Base-by-base conservation (phyloP, 306 rosid genomes). In the Rubus idaeus region DNA sequence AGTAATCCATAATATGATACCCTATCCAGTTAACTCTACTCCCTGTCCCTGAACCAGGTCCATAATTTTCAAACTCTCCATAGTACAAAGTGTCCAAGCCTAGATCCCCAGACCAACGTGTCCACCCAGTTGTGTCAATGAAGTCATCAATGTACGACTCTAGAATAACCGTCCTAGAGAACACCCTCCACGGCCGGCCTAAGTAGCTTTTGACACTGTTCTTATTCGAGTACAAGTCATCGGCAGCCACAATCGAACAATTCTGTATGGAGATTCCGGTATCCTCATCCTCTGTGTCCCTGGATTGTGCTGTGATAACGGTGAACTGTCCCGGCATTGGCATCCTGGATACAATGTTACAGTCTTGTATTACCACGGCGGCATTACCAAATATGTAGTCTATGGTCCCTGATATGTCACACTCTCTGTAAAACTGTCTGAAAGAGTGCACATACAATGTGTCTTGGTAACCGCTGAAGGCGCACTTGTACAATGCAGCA, bases 351-450 rank as follows among this genome's bases (percentile, higher is more conserved):
- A 89, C 76, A 39, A 88, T 85, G 75, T 86, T 81, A 55, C 87
- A 86, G 17, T 80, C 89, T 35, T 92, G 97, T 39, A 92, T 71
- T 4, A 92, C 83, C 58, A 79, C 97, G 0, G 93, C 97, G 5
- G 97, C 97, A 65, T 92, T 92, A 0, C 97, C 97, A 77, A 87
- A 92, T 75, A 92, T 86, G 84, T 3, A 92, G 75, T 92, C 97
- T 58, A 92, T 80, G 80, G 93, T 92, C 13, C 96, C 97, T 37
- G 41, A 88, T 17, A 92, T 88, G 82, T 90, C 82, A 75, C 97
- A 90, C n/a, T 92, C 97, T 57, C 97, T 71, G 26, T 89, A 92
- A 87, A 92, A 92, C 35, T 92, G 97, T 50, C 97, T 79, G 63
- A 92, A 89, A 8, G 97, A 90, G 76, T 92, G 97, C 10, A 82